A percentile compares a stretch with the other conserved stretches of the same genome.
Conservation (phyloP, 305 asterid genomes). For the Solanum aculeatissimum region DNA sequence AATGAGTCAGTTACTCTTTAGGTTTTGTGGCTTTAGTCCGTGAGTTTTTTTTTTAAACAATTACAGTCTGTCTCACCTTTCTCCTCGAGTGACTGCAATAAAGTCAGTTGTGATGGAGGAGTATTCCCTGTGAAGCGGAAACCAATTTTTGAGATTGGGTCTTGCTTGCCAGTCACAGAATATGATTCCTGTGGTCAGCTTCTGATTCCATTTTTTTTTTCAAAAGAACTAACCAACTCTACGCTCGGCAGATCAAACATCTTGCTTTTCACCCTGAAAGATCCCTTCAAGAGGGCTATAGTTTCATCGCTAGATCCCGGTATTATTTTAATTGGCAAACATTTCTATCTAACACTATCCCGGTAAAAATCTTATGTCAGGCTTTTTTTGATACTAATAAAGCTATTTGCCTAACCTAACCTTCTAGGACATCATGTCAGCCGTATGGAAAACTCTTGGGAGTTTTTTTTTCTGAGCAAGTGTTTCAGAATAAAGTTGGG, state of each 20-base stretch:
- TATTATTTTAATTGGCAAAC: background rate
- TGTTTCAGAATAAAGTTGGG: background rate
- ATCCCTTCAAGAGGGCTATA: background rate
- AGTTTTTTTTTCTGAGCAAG: background rate
- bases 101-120: background rate
- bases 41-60: background rate
- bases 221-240: background rate
- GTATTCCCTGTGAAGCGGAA: background rate
- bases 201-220: background rate
- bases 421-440: background rate
- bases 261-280: too few relatives aligned
- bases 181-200: too few relatives aligned
- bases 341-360: background rate
- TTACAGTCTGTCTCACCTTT: background rate
- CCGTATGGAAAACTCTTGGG: background rate
- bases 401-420: background rate
- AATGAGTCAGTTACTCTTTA: background rate
- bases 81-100: background rate
- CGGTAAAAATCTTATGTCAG: background rate
- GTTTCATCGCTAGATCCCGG: background rate
- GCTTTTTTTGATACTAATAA: background rate
- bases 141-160: background rate
- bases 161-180: too few relatives aligned
- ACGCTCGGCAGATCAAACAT: background rate
- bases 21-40: background rate